Base-by-base conservation (phyloP, 2,329 filamentous ascomycete species). In the Phyllosticta citrichinensis region DNA sequence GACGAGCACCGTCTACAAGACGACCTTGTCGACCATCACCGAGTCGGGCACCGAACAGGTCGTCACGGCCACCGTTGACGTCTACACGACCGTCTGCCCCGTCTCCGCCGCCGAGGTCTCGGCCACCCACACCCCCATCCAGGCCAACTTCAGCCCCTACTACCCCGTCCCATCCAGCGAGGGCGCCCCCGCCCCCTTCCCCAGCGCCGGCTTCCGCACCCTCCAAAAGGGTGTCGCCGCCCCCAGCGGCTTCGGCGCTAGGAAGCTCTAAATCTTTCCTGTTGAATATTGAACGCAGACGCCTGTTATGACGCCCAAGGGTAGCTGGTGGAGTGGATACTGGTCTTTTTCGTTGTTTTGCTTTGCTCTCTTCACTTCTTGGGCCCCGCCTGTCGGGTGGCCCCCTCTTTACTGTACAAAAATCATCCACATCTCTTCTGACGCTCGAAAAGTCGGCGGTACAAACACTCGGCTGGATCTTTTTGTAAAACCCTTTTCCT, bases 1-100 rank as follows among this genome's bases (percentile, higher is more conserved):
- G 52, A 57, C 63, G 17, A 50, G 52, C 60, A 61, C 62, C 10
- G 63, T 66, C 56, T 64, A 63, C 58, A 65, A 65, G 56, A 62
- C 66, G 62, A 62, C 59, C 51, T 62, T 66, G n/a, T 71, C 67
- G 66, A 69, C 69, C 57, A 24, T 27, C 50, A 61, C 60, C 52
- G 40, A 30, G 22, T 51, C 52, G 60, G 30, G 61, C 63, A 62
- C 65, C 19, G 57, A 57, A 47, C 25, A 52, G 30, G 50, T 58
- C 51, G 61, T 58, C 58, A 57, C 57, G 33, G 59, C 60, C 54
- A 61, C 61, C 12, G 56, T 63, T 40, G 61, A 69, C 6, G 69
- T 68, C 62, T 69, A 69, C 22, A 62, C 68, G 51, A 60, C 60
- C 47, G 58, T 57, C 51, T 64, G 64, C 14, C 61, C 66, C 10